A percentile compares a stretch with the other conserved stretches of the same genome.
Evolutionary conservation across 1,284 basidiomycete genomes (phyloP).

Genomic region (Tetrapyrgos nigripes): DNA sequence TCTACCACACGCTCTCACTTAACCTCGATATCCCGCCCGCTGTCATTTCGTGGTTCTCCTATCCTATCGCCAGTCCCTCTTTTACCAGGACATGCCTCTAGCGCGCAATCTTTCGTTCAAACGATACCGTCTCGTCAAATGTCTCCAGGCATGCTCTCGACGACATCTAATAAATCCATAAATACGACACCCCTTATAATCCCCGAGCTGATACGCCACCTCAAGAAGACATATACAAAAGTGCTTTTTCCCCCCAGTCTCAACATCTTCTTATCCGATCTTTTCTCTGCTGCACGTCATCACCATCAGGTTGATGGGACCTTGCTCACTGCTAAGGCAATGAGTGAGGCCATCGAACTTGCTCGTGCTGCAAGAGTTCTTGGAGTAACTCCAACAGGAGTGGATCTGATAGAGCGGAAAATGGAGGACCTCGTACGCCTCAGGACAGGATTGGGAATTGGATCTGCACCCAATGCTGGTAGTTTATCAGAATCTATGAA

Average conservation of each 20-base stretch:
- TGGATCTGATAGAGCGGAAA: slow-evolving; percentile 42
- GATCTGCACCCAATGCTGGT: slow-evolving; percentile 1
- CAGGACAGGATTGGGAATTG: slow-evolving; percentile 26
- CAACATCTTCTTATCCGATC: slow-evolving; percentile 69
- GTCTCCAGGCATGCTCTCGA: slow-evolving; percentile 23
- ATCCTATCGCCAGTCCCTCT: slow-evolving; percentile 33
- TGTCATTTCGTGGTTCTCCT: slow-evolving; percentile 16
- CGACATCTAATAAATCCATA: slow-evolving; percentile 16
- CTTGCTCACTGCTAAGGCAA: slow-evolving; percentile 64
- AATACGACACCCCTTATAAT: slow-evolving; percentile 38
- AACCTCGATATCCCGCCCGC: slow-evolving; percentile 36
- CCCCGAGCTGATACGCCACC: slow-evolving; percentile 43
- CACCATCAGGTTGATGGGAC: slow-evolving; percentile 73
- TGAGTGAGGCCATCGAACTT: slow-evolving; percentile 65
- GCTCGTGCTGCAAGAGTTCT: slow-evolving; percentile 69
- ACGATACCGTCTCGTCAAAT: slow-evolving; percentile 15
- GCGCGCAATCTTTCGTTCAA: slow-evolving; percentile 12
- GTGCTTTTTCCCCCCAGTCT: slow-evolving; percentile 55
- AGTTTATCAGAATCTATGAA: no score
- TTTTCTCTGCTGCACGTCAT: slow-evolving; percentile 76
- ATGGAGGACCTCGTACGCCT: no score
- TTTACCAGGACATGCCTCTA: slow-evolving; percentile 9
- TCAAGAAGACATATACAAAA: slow-evolving; percentile 41
- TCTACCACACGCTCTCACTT: slow-evolving; percentile 44
- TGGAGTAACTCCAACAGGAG: slow-evolving; percentile 59